A percentile compares a stretch with the other conserved stretches of the same genome.
Evolutionary conservation across 2,329 filamentous ascomycete genomes (phyloP).

Genomic region (Myriosclerotinia duriaeana): DNA sequence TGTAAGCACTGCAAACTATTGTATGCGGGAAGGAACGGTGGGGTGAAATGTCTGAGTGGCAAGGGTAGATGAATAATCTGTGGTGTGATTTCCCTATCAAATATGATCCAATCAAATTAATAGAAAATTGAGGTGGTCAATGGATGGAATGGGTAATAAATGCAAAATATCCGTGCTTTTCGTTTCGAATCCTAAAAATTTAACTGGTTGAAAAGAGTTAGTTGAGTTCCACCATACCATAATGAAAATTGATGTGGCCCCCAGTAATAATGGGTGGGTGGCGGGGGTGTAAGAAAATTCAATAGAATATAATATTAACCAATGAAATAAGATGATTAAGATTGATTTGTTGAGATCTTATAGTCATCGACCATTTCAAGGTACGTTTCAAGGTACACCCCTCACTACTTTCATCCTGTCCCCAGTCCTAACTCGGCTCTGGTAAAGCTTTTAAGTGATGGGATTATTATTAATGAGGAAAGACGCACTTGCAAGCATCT

Average conservation of each 20-base stretch:
- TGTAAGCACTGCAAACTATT: conserved; percentile 15
- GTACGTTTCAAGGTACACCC: background rate
- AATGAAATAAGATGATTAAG: background rate
- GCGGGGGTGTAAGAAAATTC: no score
- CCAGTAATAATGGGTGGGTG: no score
- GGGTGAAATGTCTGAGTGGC: background rate
- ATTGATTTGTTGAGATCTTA: no score
- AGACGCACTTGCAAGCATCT: conserved; percentile 16
- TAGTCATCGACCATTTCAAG: background rate
- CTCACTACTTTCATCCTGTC: background rate
- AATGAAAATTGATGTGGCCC: no score
- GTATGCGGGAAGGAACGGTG: conserved; percentile 21
- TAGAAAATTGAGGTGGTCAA: background rate
- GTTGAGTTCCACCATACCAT: background rate
- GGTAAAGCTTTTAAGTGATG: conserved; percentile 13
- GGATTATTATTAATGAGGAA: background rate
- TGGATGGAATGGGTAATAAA: background rate
- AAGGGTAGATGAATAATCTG: background rate
- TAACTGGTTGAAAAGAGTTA: conserved; percentile 1
- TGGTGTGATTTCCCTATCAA: conserved; percentile 5
- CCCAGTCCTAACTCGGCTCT: conserved; percentile 16
- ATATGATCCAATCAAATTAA: background rate
- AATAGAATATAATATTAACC: background rate
- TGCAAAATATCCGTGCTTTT: background rate
- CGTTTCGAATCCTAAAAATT: background rate